These are phyloP conservation scores for Eragrostis tef DNA, from an alignment of 202 grass and related monocot genomes.

Conservation along the genomic window DNA sequence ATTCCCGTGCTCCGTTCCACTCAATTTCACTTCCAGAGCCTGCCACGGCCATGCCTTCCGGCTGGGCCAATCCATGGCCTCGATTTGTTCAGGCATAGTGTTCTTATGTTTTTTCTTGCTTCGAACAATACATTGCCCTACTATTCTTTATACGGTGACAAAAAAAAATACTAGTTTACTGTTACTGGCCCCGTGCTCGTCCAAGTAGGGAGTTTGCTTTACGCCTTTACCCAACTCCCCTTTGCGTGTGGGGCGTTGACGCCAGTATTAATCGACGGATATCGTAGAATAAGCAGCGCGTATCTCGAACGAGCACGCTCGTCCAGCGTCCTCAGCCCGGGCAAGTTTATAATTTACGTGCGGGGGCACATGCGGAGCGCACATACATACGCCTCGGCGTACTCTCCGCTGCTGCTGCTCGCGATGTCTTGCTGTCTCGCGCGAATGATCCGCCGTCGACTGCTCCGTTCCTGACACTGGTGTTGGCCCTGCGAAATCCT, in stretches of 20 bases:
- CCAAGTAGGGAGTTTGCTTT: too few species aligned
- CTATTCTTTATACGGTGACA: background rate
- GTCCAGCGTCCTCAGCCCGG: background rate
- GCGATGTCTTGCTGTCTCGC: background rate
- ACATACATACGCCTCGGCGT: background rate
- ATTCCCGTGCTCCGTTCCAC: too few species aligned
- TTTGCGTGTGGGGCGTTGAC: background rate
- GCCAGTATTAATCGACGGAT: background rate
- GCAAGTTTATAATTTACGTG: background rate
- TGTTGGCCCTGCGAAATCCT: too few species aligned
- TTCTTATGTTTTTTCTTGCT: background rate
- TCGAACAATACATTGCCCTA: too few species aligned
- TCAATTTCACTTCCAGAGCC: conserved; percentile 24
- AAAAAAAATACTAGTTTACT: too few species aligned
- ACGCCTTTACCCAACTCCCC: background rate
- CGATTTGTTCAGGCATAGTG: background rate
- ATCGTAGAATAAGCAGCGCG: background rate
- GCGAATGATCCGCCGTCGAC: background rate
- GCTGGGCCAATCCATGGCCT: background rate
- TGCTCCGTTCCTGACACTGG: background rate
- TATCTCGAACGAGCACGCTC: conserved; percentile 6
- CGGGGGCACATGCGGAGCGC: background rate
- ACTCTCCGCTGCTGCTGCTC: background rate
- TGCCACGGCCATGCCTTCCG: background rate
- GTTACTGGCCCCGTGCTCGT: too few species aligned